Evolutionary conservation across 495 filamentous ascomycete species (phyloP).

Genomic region (Hypomontagnella submonticulosa): DNA sequence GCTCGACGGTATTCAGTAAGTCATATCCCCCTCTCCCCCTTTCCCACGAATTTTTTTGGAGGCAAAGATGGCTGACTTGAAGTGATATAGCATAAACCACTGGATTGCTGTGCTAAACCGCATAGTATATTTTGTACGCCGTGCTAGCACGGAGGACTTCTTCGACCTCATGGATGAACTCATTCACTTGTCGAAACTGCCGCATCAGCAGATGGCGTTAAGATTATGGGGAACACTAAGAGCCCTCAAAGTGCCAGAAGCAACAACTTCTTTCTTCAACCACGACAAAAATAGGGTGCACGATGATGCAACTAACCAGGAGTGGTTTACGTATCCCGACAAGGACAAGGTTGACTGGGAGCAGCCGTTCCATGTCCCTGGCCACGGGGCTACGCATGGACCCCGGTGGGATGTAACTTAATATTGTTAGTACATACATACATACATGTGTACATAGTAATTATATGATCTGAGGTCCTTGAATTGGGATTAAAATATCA

Average conservation of each 20-base stretch:
- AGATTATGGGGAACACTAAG: background rate
- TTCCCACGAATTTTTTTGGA: too few relatives aligned
- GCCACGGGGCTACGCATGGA: constrained; percentile 34
- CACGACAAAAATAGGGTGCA: constrained; percentile 6
- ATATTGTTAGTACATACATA: background rate
- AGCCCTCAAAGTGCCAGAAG: constrained; percentile 11
- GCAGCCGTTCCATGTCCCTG: constrained; percentile 25
- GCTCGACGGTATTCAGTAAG: constrained; percentile 42
- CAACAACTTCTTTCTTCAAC: constrained; percentile 19
- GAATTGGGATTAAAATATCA: too few relatives aligned
- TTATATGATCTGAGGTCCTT: too few relatives aligned
- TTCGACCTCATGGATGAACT: background rate
- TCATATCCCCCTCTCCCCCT: background rate
- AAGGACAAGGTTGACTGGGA: constrained; percentile 34
- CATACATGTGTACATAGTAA: background rate
- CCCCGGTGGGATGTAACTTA: background rate
- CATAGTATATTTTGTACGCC: constrained; percentile 19
- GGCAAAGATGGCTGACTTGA: constrained; percentile 5
- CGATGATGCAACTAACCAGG: background rate
- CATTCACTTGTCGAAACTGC: background rate
- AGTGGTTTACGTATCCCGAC: constrained; percentile 38
- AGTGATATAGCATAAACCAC: constrained; percentile 29
- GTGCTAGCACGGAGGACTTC: background rate
- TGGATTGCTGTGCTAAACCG: constrained; percentile 30
- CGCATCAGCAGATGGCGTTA: background rate